Base-by-base conservation (phyloP, 139 green algal genomes). In the Closterium sp. region DNA sequence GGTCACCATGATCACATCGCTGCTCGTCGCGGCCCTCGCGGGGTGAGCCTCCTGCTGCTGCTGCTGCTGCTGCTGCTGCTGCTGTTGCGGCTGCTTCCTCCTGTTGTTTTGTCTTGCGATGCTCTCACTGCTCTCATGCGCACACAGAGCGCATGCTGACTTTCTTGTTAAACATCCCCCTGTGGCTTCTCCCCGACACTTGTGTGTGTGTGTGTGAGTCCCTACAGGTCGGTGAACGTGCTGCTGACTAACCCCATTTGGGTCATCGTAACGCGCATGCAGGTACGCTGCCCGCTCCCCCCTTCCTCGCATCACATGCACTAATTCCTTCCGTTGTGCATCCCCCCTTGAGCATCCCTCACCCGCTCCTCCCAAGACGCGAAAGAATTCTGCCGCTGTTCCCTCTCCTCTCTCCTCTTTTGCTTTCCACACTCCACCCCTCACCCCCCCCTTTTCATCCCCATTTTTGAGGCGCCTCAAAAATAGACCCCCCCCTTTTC, bases 181-280 rank as follows among this genome's bases (percentile, higher is more conserved):
- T 12, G 33, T 64, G 85, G 8, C 16, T 32, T 19, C 32, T 30
- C 32, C 31, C 33, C 85, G 21, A 32, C 9, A 12, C 9, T 4
- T 84, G 69, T 84, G 69, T 84, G 28, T 84, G 28, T 84, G 32
- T 88, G 31, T 88, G 84, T 38, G 32, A 7, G 69, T 30, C 3
- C 64, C 64, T 83, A 83, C 64, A 91, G 94, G 87, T 94, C 91
- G 86, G 34, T 91, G 31, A 95, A 95, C 86, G 94, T 95, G n/a
- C 4, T 95, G 31, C 38, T 93, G 31, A 99, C 98, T 88, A 98
- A 97, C 90, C 98, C 97, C 4, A 97, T 99, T 69, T 99, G 97
- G 97, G 95, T 98, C 88, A 91, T 99, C 30, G 96, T 97, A 12
- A 98, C 96, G 1, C 95, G 96, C 88, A 97, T 99, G 96, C 97